A percentile compares a stretch with the other conserved stretches of the same genome.
Evolutionary conservation across 345 rosid genomes (phyloP).

Genomic region (Bruguiera parviflora): DNA sequence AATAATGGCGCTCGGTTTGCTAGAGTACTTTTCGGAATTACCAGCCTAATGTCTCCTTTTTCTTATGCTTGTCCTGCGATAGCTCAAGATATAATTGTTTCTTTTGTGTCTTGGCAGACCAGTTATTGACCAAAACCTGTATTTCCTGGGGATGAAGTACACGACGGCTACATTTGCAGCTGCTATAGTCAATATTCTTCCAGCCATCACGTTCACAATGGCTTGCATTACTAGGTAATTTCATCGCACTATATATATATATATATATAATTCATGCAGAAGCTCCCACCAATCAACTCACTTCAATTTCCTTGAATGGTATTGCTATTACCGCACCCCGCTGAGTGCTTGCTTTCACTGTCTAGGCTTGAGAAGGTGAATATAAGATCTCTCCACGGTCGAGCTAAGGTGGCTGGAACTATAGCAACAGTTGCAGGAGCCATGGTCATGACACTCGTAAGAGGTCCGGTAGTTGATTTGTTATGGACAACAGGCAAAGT

Average conservation of each 20-base stretch:
- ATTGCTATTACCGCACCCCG: not conserved
- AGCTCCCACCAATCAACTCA: too few relatives aligned
- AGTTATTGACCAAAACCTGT: conserved; percentile 82
- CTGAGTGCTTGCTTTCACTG: not conserved
- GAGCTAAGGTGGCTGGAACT: conserved; percentile 65
- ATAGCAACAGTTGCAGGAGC: conserved; percentile 84
- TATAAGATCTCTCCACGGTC: conserved; percentile 44
- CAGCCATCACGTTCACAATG: conserved; percentile 73
- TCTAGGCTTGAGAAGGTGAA: conserved; percentile 66
- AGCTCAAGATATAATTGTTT: not conserved
- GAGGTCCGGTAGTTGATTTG: conserved; percentile 57
- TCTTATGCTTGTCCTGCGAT: not conserved
- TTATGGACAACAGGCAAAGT: conserved; percentile 50
- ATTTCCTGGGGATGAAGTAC: conserved; percentile 69
- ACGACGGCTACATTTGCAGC: conserved; percentile 86
- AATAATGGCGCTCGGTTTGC: conserved; percentile 53
- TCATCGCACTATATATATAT: not conserved
- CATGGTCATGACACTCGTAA: conserved; percentile 76
- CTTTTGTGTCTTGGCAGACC: conserved; percentile 40
- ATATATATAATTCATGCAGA: too few relatives aligned
- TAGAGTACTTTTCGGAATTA: conserved; percentile 50
- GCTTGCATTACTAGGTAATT: conserved; percentile 58
- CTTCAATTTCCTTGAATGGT: too few relatives aligned
- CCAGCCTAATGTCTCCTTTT: not conserved
- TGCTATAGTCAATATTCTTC: conserved; percentile 77